These are phyloP conservation scores for Coffea canephora DNA, from an alignment of 257 asterid species.

Conservation along the genomic window DNA sequence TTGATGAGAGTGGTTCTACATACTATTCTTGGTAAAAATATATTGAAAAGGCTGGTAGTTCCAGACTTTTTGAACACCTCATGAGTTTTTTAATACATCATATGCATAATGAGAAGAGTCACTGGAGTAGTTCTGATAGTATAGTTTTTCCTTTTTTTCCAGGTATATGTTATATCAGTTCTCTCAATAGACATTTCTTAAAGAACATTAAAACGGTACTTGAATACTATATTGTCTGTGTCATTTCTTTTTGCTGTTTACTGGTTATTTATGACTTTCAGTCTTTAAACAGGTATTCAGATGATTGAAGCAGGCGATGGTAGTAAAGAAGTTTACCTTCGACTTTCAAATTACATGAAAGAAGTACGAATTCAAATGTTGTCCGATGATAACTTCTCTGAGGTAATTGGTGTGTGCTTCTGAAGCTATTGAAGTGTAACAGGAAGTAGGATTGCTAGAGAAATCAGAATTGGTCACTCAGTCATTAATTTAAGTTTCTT, in stretches of 20 bases:
- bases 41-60: not conserved
- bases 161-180: not conserved
- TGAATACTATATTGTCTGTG: not conserved
- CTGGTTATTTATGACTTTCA: constrained; percentile 12
- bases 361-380: constrained; percentile 48
- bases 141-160: not conserved
- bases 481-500: not conserved
- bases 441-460: not conserved
- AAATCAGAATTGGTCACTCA: not conserved
- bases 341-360: constrained; percentile 55
- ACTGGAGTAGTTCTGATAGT: not conserved
- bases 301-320: constrained; percentile 42
- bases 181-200: not conserved
- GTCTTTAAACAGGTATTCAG: constrained; percentile 49
- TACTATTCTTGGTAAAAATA: not conserved
- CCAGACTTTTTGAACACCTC: constrained; percentile 4
- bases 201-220: not conserved
- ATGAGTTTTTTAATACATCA: not conserved
- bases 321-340: constrained; percentile 44
- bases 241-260: not conserved
- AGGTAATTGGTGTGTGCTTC: constrained; percentile 43
- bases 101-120: no score
- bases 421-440: not conserved
- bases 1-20: not conserved
- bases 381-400: constrained; percentile 69